phyloP scores from a whole-genome alignment of 140 eudicot genomes.

The Flaveria floridana region DNA sequence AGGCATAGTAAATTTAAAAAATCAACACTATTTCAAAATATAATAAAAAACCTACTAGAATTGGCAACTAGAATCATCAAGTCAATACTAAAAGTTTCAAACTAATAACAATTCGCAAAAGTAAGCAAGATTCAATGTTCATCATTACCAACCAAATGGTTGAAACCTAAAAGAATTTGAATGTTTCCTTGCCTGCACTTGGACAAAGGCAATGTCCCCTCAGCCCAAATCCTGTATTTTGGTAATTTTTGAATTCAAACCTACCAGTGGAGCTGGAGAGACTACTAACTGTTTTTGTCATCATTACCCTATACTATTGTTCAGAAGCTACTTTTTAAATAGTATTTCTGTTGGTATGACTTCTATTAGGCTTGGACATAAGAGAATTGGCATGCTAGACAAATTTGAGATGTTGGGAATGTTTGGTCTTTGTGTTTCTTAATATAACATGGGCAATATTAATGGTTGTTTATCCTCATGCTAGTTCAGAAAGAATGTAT shows the following conservation, averaged over 20 bases:
- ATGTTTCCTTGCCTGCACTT: too few relatives aligned
- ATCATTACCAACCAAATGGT: too few relatives aligned
- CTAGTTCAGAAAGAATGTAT: not conserved
- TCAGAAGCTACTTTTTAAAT: not conserved
- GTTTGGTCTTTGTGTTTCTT: not conserved
- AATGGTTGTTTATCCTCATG: not conserved
- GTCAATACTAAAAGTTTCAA: not conserved
- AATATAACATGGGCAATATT: not conserved
- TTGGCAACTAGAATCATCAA: not conserved
- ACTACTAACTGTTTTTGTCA: not conserved
- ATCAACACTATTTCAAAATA: too few relatives aligned
- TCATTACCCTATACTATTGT: not conserved
- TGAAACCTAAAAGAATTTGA: not conserved
- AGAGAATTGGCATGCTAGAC: not conserved
- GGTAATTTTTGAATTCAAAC: not conserved
- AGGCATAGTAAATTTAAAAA: too few relatives aligned
- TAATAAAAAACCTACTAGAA: too few relatives aligned
- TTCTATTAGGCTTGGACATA: not conserved
- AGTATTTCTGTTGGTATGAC: not conserved
- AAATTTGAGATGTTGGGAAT: not conserved
- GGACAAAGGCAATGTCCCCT: not conserved
- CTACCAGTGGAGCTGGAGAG: not conserved
- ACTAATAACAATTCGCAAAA: not conserved
- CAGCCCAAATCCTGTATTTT: not conserved
- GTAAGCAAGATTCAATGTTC: not conserved